Conservation (phyloP, 1,284 basidiomycete species). For the Ustilago trichophora region DNA sequence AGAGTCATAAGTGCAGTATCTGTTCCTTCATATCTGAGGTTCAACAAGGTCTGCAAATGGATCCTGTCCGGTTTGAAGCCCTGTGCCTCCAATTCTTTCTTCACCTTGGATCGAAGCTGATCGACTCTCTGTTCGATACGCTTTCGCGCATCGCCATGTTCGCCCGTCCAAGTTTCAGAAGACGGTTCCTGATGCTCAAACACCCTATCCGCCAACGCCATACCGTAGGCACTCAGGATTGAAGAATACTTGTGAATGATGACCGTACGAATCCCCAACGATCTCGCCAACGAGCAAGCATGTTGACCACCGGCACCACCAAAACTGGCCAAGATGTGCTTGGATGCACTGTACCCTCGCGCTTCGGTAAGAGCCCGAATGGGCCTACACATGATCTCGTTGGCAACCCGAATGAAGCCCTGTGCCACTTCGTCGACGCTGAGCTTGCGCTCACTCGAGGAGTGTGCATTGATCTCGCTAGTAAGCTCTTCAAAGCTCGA, state of each 20-base stretch:
- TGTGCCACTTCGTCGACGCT: conserved; percentile 87
- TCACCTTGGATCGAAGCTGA: conserved; percentile 72
- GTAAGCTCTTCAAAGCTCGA: conserved; percentile 75
- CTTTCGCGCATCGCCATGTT: conserved; percentile 1
- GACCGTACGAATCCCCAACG: conserved; percentile 83
- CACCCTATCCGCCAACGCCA: conserved; percentile 84
- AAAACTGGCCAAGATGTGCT: conserved; percentile 89
- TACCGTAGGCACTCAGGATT: conserved; percentile 87
- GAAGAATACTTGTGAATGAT: conserved; percentile 86
- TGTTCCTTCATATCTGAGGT: conserved; percentile 72
- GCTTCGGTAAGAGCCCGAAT: conserved; percentile 92
- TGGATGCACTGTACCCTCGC: conserved; percentile 81
- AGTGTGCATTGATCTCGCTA: conserved; percentile 74
- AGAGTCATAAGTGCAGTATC: conserved; percentile 91
- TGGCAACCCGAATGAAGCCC: conserved; percentile 70
- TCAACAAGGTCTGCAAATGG: conserved; percentile 80
- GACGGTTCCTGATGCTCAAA: conserved; percentile 82
- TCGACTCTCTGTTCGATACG: conserved; percentile 64
- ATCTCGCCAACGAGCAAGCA: conserved; percentile 83
- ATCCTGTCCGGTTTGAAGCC: conserved; percentile 81
- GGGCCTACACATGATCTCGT: conserved; percentile 79
- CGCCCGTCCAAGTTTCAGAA: conserved; percentile 73
- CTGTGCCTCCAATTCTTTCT: conserved; percentile 76
- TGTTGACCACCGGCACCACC: conserved; percentile 92
- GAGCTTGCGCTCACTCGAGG: conserved; percentile 69